Conservation (phyloP, 192 early-diverging fungal genomes). For the Coemansia aciculifera region DNA sequence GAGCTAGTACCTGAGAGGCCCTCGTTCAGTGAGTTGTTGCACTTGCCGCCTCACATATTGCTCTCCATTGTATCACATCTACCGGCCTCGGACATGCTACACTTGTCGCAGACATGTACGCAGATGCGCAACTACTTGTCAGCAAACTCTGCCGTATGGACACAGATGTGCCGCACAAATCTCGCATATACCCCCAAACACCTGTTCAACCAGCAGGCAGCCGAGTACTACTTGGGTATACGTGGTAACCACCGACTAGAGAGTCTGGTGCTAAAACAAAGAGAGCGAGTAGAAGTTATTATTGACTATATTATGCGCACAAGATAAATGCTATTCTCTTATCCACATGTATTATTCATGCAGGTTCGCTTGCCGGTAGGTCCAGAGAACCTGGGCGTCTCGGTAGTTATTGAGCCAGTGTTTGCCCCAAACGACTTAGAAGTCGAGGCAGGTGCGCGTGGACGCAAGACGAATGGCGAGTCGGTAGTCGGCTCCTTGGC, state of each 20-base stretch:
- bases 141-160: constrained; percentile 36
- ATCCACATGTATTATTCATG: constrained; percentile 1
- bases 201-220: constrained; percentile 32
- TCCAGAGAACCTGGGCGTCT: background rate
- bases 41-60: constrained; percentile 41
- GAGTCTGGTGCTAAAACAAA: constrained; percentile 32
- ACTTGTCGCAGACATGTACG: constrained; percentile 42
- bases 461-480: constrained; percentile 19
- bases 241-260: constrained; percentile 45
- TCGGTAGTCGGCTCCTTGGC: background rate
- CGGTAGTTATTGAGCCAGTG: background rate
- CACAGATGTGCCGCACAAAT: constrained; percentile 28
- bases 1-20: background rate
- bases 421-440: constrained; percentile 26
- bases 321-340: background rate
- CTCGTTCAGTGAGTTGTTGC: constrained; percentile 7
- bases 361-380: background rate
- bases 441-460: constrained; percentile 21
- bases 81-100: constrained; percentile 13
- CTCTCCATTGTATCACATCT: constrained; percentile 34
- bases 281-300: constrained; percentile 32
- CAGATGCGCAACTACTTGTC: constrained; percentile 31
- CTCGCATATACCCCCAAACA: constrained; percentile 31
- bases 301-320: constrained; percentile 24
- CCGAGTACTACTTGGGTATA: constrained; percentile 46